Evolutionary conservation across 1,284 basidiomycete genomes (phyloP), one percentile per base, ranked within the genome.

Genomic region (Veloporphyrellus conicus): DNA sequence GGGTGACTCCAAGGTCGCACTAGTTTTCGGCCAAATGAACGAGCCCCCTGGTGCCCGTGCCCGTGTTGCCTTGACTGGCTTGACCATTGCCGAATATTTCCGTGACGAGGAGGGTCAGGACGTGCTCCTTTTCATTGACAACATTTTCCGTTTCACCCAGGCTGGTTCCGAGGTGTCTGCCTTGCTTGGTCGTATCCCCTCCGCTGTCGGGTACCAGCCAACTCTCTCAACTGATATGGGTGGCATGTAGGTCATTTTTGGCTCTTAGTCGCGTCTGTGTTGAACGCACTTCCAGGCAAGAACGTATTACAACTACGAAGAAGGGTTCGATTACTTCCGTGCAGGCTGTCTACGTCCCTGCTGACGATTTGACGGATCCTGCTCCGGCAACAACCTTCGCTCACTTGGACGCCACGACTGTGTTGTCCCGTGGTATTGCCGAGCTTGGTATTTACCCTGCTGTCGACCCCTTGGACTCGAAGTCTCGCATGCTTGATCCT

Each of bases 21-120:
- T 99, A 58, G 95, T 99, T 63, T 99, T 99, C 81, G 95, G 95
- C 80, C 95, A 99, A 79, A 99, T 99, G 95, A 99, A 99, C 80
- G 95, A 99, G 80, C 95, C 95, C 71, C 95, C 95, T 64, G 95
- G 95, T 85, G 95, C 95, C 64, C 94, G 95, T 88, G 95, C 95
- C 69, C 95, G 95, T 90, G 95, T 98, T 66, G 95, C 95, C 56
- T 85, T 99, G 64, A 98, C 95, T 64, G 95, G 95, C 76, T 79
- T 99, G 55, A 98, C 95, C 69, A 96, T 98, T 61, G 95, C 95
- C 62, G 95, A 99, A 77, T 99, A 98, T 80, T 99, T 99, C 95
- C 94, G 95, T 88, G 95, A 99, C 68, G 94, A 98, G 77, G 94
- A 99, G 77, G 95, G 95, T 61, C 95, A 99, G 76, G 95, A 98